Evolutionary conservation across 2,329 filamentous ascomycete genomes (phyloP), one percentile per base, ranked within the genome.

Genomic region (Exophiala sideris): DNA sequence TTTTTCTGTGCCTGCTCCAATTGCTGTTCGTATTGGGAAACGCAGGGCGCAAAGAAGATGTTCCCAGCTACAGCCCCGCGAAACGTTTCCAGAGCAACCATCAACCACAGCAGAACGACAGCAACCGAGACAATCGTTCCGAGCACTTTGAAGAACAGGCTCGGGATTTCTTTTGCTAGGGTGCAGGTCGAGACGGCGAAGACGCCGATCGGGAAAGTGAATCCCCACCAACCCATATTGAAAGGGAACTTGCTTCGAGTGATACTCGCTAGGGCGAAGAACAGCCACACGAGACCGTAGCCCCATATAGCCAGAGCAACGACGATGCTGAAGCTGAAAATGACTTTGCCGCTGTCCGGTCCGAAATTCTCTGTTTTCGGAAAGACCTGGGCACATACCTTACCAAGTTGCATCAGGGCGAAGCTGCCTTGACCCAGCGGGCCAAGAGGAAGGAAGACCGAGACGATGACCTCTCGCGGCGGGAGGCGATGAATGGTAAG

Each of bases 351-450:
- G 2, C 67, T 53, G 52, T 53, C 54, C 8, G 58, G 55, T 8
- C 39, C 45, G 5, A 59, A 52, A 18, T 47, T 50, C 0, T 68
- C 49, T 1, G 67, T 72, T n/a, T 66, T 48, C 1, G 70, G 64
- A 45, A 73, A 71, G 21, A 68, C 62, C 8, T 52, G 52, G 16
- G 62, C 62, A 3, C 79, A 76, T 2, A 78, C 74, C 48, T 74
- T 73, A 3, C 80, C 79, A 3, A 73, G 62, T 57, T 79, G 75
- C 66, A 79, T 73, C 24, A 77, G 76, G 75, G 32, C 79, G 64
- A 80, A 88, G 2, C 81, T 83, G 12, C 84, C 85, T 65, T 86
- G 83, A 0, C 85, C 85, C 0, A 87, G 70, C 0, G 85, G 84
- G 0, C 86, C 84, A 0, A 88, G 73, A 0, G 86, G 85, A 0